Evolutionary conservation across 2,329 filamentous ascomycete genomes (phyloP).

Genomic region (Incumbomyces delicatus): DNA sequence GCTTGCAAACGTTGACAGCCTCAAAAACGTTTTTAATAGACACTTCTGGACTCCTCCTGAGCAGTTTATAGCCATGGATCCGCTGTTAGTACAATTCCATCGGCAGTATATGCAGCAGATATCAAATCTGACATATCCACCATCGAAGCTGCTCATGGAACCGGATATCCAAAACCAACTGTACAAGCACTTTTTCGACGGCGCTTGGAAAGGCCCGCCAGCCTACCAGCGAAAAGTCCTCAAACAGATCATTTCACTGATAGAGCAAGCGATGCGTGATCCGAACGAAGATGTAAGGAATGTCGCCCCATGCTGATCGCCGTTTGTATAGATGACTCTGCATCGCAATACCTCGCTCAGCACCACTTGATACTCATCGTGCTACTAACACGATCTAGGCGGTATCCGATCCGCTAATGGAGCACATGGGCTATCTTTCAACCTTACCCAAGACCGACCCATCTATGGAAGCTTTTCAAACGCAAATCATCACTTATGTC

Average conservation of each 20-base stretch:
- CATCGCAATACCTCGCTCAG: no score
- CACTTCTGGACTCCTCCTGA: constrained; percentile 2
- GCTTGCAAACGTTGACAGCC: no score
- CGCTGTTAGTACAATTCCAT: constrained; percentile 43
- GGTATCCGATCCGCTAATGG: constrained; percentile 72
- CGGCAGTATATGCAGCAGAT: constrained; percentile 73
- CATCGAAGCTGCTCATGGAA: constrained; percentile 47
- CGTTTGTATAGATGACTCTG: background rate
- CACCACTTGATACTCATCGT: background rate
- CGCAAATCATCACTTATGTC: constrained; percentile 27
- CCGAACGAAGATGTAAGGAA: constrained; percentile 76
- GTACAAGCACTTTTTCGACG: constrained; percentile 56
- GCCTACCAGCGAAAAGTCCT: constrained; percentile 62
- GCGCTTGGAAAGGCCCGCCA: constrained; percentile 51
- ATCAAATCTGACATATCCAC: constrained; percentile 53
- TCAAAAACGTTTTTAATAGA: no score
- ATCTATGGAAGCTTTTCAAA: constrained; percentile 50
- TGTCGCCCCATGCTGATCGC: background rate
- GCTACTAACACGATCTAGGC: constrained; percentile 45
- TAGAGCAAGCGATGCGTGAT: constrained; percentile 67
- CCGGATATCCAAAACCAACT: constrained; percentile 56
- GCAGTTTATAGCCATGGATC: constrained; percentile 10
- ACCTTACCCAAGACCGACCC: constrained; percentile 55
- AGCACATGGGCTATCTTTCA: constrained; percentile 55
- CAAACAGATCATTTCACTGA: constrained; percentile 59